phyloP scores from a whole-genome alignment of 176 grass and related monocot genomes.

The Lolium multiflorum region DNA sequence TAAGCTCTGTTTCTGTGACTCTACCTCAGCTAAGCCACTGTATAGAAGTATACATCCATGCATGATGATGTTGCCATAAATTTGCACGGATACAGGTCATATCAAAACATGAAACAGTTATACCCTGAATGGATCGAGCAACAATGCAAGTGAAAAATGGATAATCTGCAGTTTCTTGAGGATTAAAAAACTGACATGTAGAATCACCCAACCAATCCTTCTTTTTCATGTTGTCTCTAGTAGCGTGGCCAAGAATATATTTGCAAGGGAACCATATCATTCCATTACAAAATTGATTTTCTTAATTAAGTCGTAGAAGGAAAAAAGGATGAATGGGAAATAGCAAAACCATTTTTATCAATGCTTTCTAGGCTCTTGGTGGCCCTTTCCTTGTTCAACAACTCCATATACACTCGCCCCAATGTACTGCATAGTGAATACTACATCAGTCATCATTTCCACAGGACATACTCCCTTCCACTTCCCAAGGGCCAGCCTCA shows the following conservation, averaged over 20 bases:
- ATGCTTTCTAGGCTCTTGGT: not conserved
- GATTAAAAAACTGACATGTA: slow-evolving; percentile 2
- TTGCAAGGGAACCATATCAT: not conserved
- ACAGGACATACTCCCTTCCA: not conserved
- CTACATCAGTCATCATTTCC: not conserved
- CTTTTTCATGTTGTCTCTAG: not conserved
- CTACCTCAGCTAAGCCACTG: not conserved
- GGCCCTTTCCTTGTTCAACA: not conserved
- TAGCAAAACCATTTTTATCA: not conserved
- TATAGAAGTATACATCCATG: not conserved
- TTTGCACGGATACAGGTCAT: not conserved
- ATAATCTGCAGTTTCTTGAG: not conserved
- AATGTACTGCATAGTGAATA: not conserved
- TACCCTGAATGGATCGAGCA: not conserved
- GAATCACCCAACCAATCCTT: not conserved
- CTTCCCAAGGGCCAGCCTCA: not conserved
- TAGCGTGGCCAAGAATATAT: not conserved
- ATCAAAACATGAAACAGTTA: not conserved
- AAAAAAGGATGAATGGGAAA: not conserved
- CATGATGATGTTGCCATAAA: not conserved
- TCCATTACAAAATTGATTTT: not conserved
- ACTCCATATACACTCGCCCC: not conserved
- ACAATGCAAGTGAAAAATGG: slow-evolving; percentile 2
- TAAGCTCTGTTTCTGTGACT: not conserved
- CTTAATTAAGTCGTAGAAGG: not conserved